A percentile compares a stretch with the other conserved stretches of the same genome.
These are phyloP conservation scores for Primulina eburnea DNA, from an alignment of 257 asterid genomes.

Conservation along the genomic window DNA sequence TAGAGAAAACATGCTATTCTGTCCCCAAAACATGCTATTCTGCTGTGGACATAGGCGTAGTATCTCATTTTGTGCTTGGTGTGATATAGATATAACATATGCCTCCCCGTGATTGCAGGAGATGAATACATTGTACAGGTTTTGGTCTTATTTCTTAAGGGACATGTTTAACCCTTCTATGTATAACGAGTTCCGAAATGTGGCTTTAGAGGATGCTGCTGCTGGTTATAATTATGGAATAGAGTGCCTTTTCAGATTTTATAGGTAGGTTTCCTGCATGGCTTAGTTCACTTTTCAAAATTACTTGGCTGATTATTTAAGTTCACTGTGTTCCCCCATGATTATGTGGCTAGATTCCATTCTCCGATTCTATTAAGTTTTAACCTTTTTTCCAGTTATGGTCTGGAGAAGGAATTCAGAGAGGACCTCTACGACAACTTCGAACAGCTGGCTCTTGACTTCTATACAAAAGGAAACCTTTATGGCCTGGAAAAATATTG, in stretches of 20 bases:
- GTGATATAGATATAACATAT: conserved; percentile 16
- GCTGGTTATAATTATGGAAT: conserved; percentile 75
- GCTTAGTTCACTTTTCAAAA: conserved; percentile 7
- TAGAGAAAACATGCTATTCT: conserved; percentile 5
- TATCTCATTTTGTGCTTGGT: conserved; percentile 18
- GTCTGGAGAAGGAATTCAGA: conserved; percentile 79
- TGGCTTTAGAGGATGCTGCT: conserved; percentile 91
- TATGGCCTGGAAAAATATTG: conserved; percentile 93
- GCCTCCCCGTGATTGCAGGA: conserved; percentile 55
- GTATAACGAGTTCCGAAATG: conserved; percentile 76
- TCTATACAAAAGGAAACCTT: conserved; percentile 64
- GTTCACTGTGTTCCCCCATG: not conserved
- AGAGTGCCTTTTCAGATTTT: conserved; percentile 91
- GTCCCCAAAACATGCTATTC: not conserved
- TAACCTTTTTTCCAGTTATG: conserved; percentile 54
- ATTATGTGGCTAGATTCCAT: conserved; percentile 12
- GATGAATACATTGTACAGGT: conserved; percentile 88
- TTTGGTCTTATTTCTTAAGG: conserved; percentile 86
- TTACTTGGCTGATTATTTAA: not conserved
- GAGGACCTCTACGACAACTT: conserved; percentile 76
- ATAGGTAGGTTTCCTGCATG: conserved; percentile 48
- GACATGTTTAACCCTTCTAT: conserved; percentile 67
- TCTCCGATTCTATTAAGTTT: conserved; percentile 3
- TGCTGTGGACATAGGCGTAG: conserved; percentile 6
- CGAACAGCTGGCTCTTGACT: conserved; percentile 66